Evolutionary conservation across 805 yeast species (phyloP).

Genomic region (Candida rishiriensis): DNA sequence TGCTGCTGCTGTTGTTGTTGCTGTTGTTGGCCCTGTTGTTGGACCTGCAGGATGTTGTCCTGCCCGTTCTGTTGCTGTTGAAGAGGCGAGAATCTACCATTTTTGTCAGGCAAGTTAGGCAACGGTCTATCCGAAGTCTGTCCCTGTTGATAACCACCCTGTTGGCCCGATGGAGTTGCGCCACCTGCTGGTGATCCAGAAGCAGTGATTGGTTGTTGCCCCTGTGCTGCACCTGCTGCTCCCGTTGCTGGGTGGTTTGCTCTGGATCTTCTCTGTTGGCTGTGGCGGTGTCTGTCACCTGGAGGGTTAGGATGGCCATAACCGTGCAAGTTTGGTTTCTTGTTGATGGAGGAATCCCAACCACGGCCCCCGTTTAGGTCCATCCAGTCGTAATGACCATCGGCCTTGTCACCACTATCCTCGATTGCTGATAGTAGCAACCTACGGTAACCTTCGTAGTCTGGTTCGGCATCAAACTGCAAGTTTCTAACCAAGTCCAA

Average conservation of each 20-base stretch:
- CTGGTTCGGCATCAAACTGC: constrained; percentile 91
- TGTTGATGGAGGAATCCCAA: constrained; percentile 87
- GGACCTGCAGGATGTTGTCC: constrained; percentile 2
- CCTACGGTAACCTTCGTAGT: constrained; percentile 79
- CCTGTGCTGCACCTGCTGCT: constrained; percentile 19
- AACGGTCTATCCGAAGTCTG: constrained; percentile 28
- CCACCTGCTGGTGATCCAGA: constrained; percentile 15
- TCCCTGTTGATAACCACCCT: constrained; percentile 1
- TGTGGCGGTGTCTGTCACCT: constrained; percentile 44
- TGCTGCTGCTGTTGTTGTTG: constrained; percentile 1
- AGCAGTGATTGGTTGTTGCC: constrained; percentile 10
- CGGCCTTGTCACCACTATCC: constrained; percentile 64
- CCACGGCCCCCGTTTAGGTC: constrained; percentile 91
- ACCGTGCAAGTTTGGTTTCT: constrained; percentile 92
- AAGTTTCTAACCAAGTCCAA: constrained; percentile 82
- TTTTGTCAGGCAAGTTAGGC: constrained; percentile 30
- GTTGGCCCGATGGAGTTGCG: constrained; percentile 9
- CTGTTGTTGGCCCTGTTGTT: constrained; percentile 2
- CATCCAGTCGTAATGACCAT: constrained; percentile 98
- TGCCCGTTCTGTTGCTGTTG: constrained; percentile 12
- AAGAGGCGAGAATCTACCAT: constrained; percentile 19
- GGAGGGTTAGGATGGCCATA: constrained; percentile 94
- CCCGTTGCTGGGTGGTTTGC: constrained; percentile 21
- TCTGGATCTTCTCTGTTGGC: constrained; percentile 33
- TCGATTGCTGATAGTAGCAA: constrained; percentile 75